Conservation (phyloP, 495 filamentous ascomycete species). For the Haplographium delicatum region DNA sequence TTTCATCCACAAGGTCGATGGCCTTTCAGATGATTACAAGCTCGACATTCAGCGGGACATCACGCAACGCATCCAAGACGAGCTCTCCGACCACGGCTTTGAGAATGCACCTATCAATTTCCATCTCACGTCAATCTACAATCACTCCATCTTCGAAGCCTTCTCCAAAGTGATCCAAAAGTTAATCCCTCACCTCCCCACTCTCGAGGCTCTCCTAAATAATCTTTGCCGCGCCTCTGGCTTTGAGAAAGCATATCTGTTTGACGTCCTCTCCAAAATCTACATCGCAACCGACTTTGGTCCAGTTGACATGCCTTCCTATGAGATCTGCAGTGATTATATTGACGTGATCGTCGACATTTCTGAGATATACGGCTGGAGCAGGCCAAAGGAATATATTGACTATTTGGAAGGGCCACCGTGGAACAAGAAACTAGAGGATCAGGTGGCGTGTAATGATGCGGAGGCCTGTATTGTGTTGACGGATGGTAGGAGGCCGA, state of each 20-base stretch:
- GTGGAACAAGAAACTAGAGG: slow-evolving; percentile 59
- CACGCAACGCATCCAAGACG: slow-evolving; percentile 93
- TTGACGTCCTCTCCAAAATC: slow-evolving; percentile 94
- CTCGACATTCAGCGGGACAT: slow-evolving; percentile 92
- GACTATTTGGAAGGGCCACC: slow-evolving; percentile 53
- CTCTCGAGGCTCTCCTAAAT: slow-evolving; percentile 86
- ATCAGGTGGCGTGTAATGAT: slow-evolving; percentile 56
- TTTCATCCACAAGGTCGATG: slow-evolving; percentile 98
- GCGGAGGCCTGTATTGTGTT: slow-evolving; percentile 76
- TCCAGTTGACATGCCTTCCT: slow-evolving; percentile 86
- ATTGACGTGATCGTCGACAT: slow-evolving; percentile 97
- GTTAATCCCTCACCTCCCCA: slow-evolving; percentile 86
- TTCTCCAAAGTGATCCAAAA: slow-evolving; percentile 98
- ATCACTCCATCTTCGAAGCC: slow-evolving; percentile 96
- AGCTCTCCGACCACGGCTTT: slow-evolving; percentile 84
- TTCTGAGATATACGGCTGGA: slow-evolving; percentile 88
- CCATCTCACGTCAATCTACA: slow-evolving; percentile 94
- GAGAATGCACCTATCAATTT: slow-evolving; percentile 90
- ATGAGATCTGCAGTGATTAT: slow-evolving; percentile 96
- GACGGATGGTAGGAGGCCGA: slow-evolving; percentile 69
- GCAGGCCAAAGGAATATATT: slow-evolving; percentile 43
- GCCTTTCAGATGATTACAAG: slow-evolving; percentile 89
- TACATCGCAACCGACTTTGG: slow-evolving; percentile 95
- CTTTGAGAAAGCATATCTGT: slow-evolving; percentile 96
- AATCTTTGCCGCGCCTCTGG: slow-evolving; percentile 81